Percentiles rank a stretch among this genome's conserved stretches.
Conservation (phyloP, 768 basidiomycete genomes). For the Termitomyces bulborhizus region DNA sequence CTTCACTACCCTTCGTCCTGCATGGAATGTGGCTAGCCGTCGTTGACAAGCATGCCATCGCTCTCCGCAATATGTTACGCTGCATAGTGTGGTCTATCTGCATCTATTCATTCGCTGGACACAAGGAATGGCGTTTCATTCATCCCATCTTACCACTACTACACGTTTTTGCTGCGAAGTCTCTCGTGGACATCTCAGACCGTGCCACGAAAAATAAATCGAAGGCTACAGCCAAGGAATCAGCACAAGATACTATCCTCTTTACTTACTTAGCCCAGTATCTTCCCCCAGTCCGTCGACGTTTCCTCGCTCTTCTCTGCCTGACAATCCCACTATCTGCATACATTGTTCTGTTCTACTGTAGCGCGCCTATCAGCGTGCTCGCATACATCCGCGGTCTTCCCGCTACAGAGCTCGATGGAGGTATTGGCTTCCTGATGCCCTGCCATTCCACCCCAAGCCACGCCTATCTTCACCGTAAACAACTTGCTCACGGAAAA, state of each 20-base stretch:
- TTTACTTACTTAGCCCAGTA: neutral
- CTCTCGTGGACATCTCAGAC: conserved; percentile 47
- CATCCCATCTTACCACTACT: conserved; percentile 86
- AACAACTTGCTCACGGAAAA: conserved; percentile 49
- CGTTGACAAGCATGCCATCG: conserved; percentile 19
- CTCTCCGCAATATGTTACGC: conserved; percentile 38
- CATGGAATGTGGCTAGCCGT: conserved; percentile 46
- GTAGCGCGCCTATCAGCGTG: conserved; percentile 71
- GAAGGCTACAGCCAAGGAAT: neutral
- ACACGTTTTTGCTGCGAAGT: conserved; percentile 71
- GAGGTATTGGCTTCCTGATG: conserved; percentile 76
- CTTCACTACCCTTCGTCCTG: conserved; percentile 65
- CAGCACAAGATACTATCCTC: neutral
- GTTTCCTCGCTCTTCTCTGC: conserved; percentile 38
- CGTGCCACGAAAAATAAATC: conserved; percentile 1
- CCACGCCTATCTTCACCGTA: conserved; percentile 78
- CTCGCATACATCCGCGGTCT: conserved; percentile 60
- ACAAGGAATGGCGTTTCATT: conserved; percentile 98
- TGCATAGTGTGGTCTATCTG: conserved; percentile 54
- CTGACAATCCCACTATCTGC: conserved; percentile 54
- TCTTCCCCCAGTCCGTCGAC: conserved; percentile 26
- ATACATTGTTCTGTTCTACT: conserved; percentile 73
- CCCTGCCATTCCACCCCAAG: conserved; percentile 97
- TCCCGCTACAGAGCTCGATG: conserved; percentile 38
- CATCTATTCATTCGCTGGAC: conserved; percentile 75